Evolutionary conservation across 345 rosid species (phyloP), one percentile per base, ranked within the genome.

Genomic region (Geranium brycei): DNA sequence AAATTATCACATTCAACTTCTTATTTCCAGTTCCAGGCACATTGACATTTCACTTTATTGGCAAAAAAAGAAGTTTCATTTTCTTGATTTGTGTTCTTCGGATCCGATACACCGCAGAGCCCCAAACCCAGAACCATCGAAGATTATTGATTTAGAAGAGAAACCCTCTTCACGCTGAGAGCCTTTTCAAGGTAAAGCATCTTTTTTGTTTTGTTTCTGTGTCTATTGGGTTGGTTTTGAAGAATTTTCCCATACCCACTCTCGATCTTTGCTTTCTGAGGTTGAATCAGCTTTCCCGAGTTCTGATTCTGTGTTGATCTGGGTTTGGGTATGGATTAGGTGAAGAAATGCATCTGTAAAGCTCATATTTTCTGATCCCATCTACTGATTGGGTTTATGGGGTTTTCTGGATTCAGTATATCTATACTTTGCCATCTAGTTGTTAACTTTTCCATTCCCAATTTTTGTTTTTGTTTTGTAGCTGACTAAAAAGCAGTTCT

Each of bases 71-170:
- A 23, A 23, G 2, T 23, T 23, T 23, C 2, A 23, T 23, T 23
- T 23, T 23, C 28, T 23, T 23, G 28, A 23, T 23, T 23, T 2
- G 28, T 23, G 8, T 58, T 58, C 71, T 11, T 62, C 8, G 59
- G 72, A 69, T 69, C 63, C 62, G 41, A 32, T 19, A 55, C 66
- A 62, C 28, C 2, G 28, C 2, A 23, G 28, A 23, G 1, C 2
- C 2, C 28, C 28, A 23, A 19, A 55, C 57, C 35, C 13, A 18
- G 32, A 64, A 69, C 63, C 67, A 60, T 19, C 60, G 8, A 10
- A 38, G 6, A 10, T 1, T 38, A 10, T 38, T 38, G 47, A 10
- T 10, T 38, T 5, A 1, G 11, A 10, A 38, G 47, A 38, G 8
- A 10, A 38, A 38, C 47, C 47, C 69, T 23, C 13, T 62, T 58